Base-by-base conservation (phyloP, 345 rosid species). In the Corchorus olitorius region DNA sequence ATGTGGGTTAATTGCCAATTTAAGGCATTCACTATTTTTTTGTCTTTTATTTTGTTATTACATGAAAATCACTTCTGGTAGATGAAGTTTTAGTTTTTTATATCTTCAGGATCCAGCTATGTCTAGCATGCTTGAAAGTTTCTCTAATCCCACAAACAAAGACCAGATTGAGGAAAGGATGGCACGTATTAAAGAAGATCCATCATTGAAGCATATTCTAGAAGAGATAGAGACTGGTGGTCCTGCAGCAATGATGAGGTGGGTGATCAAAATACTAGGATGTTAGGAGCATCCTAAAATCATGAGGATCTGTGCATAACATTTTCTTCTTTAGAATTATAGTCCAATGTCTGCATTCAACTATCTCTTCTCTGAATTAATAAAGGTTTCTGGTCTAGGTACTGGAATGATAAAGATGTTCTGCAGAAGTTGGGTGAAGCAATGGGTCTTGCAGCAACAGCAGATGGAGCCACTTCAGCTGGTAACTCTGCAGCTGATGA, bases 191-290 rank as follows among this genome's bases (percentile, higher is more conserved):
- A 94, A 87, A 81, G 97, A 92, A 33, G 99, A 96, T 80, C 98
- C 98, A 1, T 83, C 92, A 54, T 81, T 96, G 86, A 96, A 96
- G 81, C 92, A 88, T 79, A 89, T 96, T 74, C 80, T 96, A 39
- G 98, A 93, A 17, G 98, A 96, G 87, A 92, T 96, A 37, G 98
- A 96, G 86, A 80, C 80, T 43, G 97, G 97, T 76, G 97, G 97
- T 75, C 97, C 97, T 14, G 88, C 94, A 85, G 94, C 97, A 70
- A 92, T 94, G 97, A 91, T 94, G 98, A 96, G 91, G 99, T 96
- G 75, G 15, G 87, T 76, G 46, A 76, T 80, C 12, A 48, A 55
- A 65, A 74, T 72, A 9, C 73, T 68, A 34, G 45, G 46, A 75
- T 54, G 46, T 64, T 63, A 49, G 49, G 19, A 35, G 46, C 58